Evolutionary conservation across 2,329 filamentous ascomycete genomes (phyloP), one percentile per base, ranked within the genome.

Genomic region (Pseudogymnoascus sp.): DNA sequence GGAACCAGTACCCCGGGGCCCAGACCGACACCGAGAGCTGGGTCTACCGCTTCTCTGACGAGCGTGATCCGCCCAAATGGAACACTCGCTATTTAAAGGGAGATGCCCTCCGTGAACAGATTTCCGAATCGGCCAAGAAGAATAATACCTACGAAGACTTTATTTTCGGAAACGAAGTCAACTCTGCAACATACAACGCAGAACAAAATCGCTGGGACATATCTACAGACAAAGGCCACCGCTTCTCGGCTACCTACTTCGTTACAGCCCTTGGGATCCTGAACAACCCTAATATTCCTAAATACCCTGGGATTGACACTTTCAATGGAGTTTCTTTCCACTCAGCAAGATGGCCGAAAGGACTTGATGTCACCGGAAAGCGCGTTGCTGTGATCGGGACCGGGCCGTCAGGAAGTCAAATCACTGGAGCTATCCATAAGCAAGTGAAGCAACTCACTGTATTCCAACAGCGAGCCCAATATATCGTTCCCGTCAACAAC

Each of bases 381-480:
- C 76, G 73, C 0, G 77, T 84, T 6, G 81, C 78, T 2, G 74
- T 85, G n/a, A 82, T 85, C 59, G 82, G 82, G 7, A 84, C 81
- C 60, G 81, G 81, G 5, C 76, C 81, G 15, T 81, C 80, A 0
- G 82, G 80, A 0, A 76, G 84, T 12, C 82, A 85, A 65, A 73
- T 84, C 25, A 62, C 71, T 2, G 67, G 70, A 7, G 63, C 66
- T 17, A 63, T 73, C 36, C 76, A 77, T 55, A 71, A 76, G 0
- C 68, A 73, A 25, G 75, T 74, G 44, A 65, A 71, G 3, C 74
- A 76, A 38, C 71, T 79, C 13, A 59, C 17, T 8, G 61, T 29
- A 35, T 66, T 77, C 66, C 72, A 76, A 61, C 69, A 76, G 12
- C 69, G 70, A 13, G 74, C 76, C 2, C 72, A 76, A 38, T 75